phyloP scores from a whole-genome alignment of 768 basidiomycete species.

The Amanita rimosa region DNA sequence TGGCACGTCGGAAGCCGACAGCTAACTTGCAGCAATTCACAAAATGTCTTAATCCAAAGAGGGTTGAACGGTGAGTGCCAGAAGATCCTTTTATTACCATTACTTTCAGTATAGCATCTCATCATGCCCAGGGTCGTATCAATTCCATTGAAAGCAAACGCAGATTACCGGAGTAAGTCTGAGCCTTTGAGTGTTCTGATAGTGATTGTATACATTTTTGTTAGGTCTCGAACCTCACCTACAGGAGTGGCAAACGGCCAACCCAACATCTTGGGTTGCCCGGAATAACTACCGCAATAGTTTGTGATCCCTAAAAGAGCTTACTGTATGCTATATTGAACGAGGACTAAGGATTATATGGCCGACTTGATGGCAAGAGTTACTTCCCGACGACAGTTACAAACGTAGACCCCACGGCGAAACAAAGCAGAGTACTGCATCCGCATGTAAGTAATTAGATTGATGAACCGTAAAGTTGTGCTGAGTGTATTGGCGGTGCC shows the following conservation, averaged over 20 bases:
- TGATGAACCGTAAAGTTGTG: not conserved
- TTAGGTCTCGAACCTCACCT: conserved; percentile 32
- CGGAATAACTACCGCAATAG: conserved; percentile 40
- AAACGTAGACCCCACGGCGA: conserved; percentile 70
- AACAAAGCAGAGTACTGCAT: conserved; percentile 60
- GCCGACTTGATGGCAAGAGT: conserved; percentile 40
- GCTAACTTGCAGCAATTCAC: conserved; percentile 62
- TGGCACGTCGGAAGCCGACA: conserved; percentile 32
- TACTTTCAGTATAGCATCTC: not conserved
- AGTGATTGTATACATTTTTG: not conserved
- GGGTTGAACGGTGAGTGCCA: conserved; percentile 43
- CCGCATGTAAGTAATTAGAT: conserved; percentile 37
- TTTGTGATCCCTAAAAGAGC: conserved; percentile 12
- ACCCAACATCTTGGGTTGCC: conserved; percentile 50
- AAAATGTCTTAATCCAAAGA: conserved; percentile 32
- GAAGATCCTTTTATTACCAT: no score
- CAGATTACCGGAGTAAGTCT: conserved; percentile 54
- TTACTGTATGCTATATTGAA: not conserved
- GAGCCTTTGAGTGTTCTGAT: not conserved
- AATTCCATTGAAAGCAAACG: conserved; percentile 42
- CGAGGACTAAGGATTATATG: conserved; percentile 29
- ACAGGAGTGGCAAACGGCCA: conserved; percentile 49
- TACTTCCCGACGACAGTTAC: conserved; percentile 71
- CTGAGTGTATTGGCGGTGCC: not conserved
- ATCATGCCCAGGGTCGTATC: conserved; percentile 35